Base-by-base conservation (phyloP, 345 rosid species). In the Syzygium oleosum region DNA sequence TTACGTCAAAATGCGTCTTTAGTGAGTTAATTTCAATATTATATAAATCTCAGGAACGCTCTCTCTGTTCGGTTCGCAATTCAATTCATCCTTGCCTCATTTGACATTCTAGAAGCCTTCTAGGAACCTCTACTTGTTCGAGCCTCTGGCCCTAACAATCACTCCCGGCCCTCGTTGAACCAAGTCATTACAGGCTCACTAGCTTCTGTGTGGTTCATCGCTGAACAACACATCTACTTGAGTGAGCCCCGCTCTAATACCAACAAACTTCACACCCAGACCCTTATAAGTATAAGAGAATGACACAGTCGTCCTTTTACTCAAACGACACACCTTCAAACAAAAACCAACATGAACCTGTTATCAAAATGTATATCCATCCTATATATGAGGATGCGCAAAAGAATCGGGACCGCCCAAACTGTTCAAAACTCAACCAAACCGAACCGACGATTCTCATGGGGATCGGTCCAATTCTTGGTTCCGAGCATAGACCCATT, bases 401-500 rank as follows among this genome's bases (percentile, higher is more conserved):
- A 43, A 43, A 43, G 0, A 43, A 43, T 43, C 7, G 7, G 7
- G 7, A 43, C 7, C 1, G 7, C 46, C 1, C 7, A 1, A 1
- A 43, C 46, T 43, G 7, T 7, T 43, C 7, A 43, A 43, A 43
- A 43, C 46, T 43, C 7, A 7, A 43, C 46, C 46, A 43, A 43
- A 43, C 1, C 7, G 1, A 43, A 43, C 1, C 5, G 46, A 43
- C 46, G 4, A 43, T 43, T 43, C 46, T 43, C 46, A 5, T 43
- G 46, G 7, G 46, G 46, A 43, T 43, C 1, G 7, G 6, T 43
- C 7, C 46, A 43, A 43, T 43, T 43, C 7, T 43, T 43, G 46
- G 1, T 43, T 43, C 7, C 46, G 7, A 43, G 46, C 46, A 43
- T 43, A 43, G 7, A 43, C 7, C 7, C 7, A 1, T 43, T 5